Conservation (phyloP, 306 rosid genomes). For the Citrullus mucosospermus region DNA sequence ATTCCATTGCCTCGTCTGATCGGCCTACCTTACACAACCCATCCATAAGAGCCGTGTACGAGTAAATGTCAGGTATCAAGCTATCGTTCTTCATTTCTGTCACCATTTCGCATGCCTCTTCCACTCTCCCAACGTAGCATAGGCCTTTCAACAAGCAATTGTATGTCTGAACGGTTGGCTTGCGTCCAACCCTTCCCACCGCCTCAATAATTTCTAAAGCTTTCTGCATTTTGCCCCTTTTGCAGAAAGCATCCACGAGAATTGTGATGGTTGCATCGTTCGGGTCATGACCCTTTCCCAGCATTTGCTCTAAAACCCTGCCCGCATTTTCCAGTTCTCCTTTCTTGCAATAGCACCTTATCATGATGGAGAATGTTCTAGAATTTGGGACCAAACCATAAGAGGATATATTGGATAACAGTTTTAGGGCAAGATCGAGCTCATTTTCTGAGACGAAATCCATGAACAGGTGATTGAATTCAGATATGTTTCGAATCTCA, state of each 20-base stretch:
- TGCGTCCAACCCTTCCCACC: conserved; percentile 28
- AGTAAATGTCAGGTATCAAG: conserved; percentile 43
- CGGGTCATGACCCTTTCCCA: conserved; percentile 44
- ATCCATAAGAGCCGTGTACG: conserved; percentile 62
- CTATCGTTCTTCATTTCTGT: conserved; percentile 23
- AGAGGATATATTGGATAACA: conserved; percentile 24
- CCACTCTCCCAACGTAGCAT: conserved; percentile 72
- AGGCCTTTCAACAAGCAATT: conserved; percentile 79
- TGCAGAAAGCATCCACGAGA: conserved; percentile 46
- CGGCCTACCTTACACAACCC: conserved; percentile 78
- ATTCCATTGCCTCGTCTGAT: conserved; percentile 57
- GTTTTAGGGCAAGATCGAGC: conserved; percentile 21
- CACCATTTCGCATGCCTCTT: conserved; percentile 62
- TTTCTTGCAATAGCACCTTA: conserved; percentile 47
- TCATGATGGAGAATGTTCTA: conserved; percentile 39
- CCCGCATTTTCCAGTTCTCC: conserved; percentile 42
- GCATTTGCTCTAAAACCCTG: conserved; percentile 22
- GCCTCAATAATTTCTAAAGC: conserved; percentile 50
- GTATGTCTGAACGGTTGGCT: conserved; percentile 31
- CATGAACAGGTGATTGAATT: conserved; percentile 42
- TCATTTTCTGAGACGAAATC: conserved; percentile 28
- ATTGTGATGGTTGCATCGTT: conserved; percentile 31
- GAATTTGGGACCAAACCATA: conserved; percentile 35
- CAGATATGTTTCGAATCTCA: conserved; percentile 18
- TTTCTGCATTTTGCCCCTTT: conserved; percentile 46